Conservation (phyloP, 2,329 filamentous ascomycete genomes). For the Penicillium sp. region DNA sequence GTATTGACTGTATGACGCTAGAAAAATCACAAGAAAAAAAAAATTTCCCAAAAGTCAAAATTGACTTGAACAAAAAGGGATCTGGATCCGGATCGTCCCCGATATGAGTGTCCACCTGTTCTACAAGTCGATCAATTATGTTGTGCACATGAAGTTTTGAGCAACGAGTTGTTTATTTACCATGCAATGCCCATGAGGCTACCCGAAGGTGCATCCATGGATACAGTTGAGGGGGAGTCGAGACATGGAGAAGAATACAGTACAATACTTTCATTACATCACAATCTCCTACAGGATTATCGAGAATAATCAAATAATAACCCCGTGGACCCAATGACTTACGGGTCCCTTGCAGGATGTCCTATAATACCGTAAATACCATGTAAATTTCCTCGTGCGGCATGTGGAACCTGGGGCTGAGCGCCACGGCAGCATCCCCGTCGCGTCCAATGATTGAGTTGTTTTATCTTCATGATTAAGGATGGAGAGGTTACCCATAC, state of each 20-base stretch:
- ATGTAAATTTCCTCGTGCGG: slow-evolving; percentile 10
- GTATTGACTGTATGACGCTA: slow-evolving; percentile 3
- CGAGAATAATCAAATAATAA: background rate
- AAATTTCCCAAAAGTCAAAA: background rate
- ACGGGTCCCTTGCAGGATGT: slow-evolving; percentile 3
- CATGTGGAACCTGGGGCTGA: slow-evolving; percentile 25
- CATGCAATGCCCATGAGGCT: background rate
- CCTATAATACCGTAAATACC: background rate
- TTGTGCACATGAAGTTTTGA: background rate
- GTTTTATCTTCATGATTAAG: background rate
- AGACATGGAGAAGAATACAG: background rate
- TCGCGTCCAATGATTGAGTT: background rate
- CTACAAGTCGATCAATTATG: slow-evolving; percentile 14
- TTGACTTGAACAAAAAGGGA: slow-evolving; percentile 11
- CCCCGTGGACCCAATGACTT: background rate
- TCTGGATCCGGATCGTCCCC: slow-evolving; percentile 23
- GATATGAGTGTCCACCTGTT: slow-evolving; percentile 12
- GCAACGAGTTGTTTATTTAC: background rate
- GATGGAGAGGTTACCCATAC: background rate
- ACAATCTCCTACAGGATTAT: background rate
- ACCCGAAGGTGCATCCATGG: slow-evolving; percentile 12
- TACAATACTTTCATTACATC: background rate
- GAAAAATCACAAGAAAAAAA: background rate
- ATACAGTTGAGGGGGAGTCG: background rate
- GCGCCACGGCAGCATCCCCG: slow-evolving; percentile 14